These are phyloP conservation scores for Aspergillus mulundensis DNA, from an alignment of 495 filamentous ascomycete genomes.

Conservation along the genomic window DNA sequence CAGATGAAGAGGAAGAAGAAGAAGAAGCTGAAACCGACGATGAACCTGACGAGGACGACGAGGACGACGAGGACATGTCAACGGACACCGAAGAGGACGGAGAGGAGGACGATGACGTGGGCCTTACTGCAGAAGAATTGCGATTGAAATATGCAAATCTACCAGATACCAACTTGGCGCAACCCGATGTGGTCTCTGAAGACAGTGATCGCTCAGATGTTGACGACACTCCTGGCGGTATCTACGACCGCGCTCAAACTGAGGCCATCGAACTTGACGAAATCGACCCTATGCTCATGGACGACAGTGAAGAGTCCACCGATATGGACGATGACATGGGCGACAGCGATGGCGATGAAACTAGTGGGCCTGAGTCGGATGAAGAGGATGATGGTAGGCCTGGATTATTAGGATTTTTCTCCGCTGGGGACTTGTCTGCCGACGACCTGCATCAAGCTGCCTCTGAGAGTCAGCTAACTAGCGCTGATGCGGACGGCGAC, in stretches of 20 bases:
- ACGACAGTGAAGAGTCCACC: slow-evolving; percentile 70
- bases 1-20: slow-evolving; percentile 51
- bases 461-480: slow-evolving; percentile 23
- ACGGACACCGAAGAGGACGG: slow-evolving; percentile 28
- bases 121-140: slow-evolving; percentile 73
- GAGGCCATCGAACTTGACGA: slow-evolving; percentile 61
- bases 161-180: slow-evolving; percentile 33
- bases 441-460: slow-evolving; percentile 28
- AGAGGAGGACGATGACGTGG: slow-evolving; percentile 62
- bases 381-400: slow-evolving; percentile 51
- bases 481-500: slow-evolving; percentile 12
- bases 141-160: slow-evolving; percentile 72
- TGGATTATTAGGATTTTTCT: slow-evolving; percentile 66
- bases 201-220: slow-evolving; percentile 18
- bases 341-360: slow-evolving; percentile 58
- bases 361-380: slow-evolving; percentile 44
- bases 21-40: slow-evolving; percentile 45
- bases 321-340: slow-evolving; percentile 87
- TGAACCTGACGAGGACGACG: slow-evolving; percentile 44
- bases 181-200: slow-evolving; percentile 20
- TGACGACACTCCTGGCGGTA: slow-evolving; percentile 19
- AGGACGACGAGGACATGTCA: slow-evolving; percentile 21
- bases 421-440: slow-evolving; percentile 36
- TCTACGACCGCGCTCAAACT: too few relatives aligned
- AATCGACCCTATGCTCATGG: slow-evolving; percentile 60